phyloP scores from a whole-genome alignment of 1,284 basidiomycete species.

The Tremellales sp. region DNA sequence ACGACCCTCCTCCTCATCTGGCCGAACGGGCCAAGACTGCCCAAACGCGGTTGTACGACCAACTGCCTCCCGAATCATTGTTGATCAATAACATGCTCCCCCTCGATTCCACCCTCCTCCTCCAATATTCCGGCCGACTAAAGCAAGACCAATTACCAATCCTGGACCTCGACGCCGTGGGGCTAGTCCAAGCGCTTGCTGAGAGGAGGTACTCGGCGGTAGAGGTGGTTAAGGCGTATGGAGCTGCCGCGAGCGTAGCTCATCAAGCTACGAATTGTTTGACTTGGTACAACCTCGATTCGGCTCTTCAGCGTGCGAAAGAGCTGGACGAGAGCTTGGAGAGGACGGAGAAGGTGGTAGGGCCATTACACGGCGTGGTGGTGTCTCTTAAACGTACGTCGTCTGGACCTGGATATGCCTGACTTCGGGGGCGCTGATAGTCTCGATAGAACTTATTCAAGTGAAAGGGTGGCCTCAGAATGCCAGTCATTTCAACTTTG shows the following conservation, averaged over 20 bases:
- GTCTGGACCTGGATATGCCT: background rate
- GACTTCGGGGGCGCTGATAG: background rate
- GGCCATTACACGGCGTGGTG: slow-evolving; percentile 61
- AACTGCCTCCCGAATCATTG: background rate
- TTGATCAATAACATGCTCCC: background rate
- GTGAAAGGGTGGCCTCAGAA: background rate
- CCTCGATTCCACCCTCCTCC: background rate
- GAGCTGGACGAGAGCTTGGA: slow-evolving; percentile 58
- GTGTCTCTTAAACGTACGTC: slow-evolving; percentile 56
- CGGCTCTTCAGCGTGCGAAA: slow-evolving; percentile 57
- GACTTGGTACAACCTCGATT: slow-evolving; percentile 63
- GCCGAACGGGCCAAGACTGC: background rate
- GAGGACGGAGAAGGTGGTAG: slow-evolving; percentile 53
- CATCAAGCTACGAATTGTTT: slow-evolving; percentile 58
- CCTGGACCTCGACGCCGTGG: slow-evolving; percentile 30
- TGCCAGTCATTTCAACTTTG: background rate
- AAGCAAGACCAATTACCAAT: slow-evolving; percentile 20
- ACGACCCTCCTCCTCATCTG: background rate
- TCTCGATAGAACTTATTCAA: slow-evolving; percentile 25
- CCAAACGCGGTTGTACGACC: background rate
- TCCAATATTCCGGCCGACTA: background rate
- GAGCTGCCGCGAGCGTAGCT: slow-evolving; percentile 20
- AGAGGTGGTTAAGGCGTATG: slow-evolving; percentile 30
- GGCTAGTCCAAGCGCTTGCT: slow-evolving; percentile 29
- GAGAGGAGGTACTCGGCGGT: slow-evolving; percentile 19